Conservation (phyloP, 1,284 basidiomycete genomes). For the Cryptococcus sp. region DNA sequence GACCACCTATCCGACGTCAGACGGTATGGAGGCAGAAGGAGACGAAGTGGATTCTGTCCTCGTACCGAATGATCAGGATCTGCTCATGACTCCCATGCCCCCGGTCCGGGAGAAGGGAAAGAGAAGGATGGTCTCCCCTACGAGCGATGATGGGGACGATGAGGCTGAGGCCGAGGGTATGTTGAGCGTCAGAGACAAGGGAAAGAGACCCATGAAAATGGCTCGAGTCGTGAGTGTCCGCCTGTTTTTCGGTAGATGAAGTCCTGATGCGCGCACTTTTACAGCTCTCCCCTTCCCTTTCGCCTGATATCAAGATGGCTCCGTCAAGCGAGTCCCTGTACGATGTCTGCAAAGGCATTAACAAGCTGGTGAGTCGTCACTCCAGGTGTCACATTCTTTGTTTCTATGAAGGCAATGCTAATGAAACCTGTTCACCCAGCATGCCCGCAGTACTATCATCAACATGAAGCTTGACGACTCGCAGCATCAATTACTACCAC, state of each 20-base stretch:
- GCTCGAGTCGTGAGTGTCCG: slow-evolving; percentile 9
- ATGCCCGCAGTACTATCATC: slow-evolving; percentile 14
- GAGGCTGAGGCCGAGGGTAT: slow-evolving; percentile 16
- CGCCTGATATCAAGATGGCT: slow-evolving; percentile 8
- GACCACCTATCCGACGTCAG: not conserved
- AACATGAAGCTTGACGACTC: slow-evolving; percentile 9
- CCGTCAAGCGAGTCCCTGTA: slow-evolving; percentile 1
- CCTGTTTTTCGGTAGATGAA: not conserved
- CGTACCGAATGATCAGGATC: not conserved
- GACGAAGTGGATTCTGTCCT: slow-evolving; percentile 18
- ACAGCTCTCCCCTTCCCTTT: not conserved
- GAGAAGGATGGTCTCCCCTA: not conserved
- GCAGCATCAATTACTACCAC: not conserved
- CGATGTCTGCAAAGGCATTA: slow-evolving; percentile 13
- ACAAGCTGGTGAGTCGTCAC: slow-evolving; percentile 8
- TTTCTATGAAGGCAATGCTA: not conserved
- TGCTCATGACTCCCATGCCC: not conserved
- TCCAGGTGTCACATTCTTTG: not conserved
- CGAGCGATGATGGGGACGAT: slow-evolving; percentile 13
- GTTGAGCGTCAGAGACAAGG: slow-evolving; percentile 5
- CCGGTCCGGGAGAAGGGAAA: slow-evolving; percentile 4
- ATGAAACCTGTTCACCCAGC: slow-evolving; percentile 4
- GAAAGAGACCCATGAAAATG: slow-evolving; percentile 8
- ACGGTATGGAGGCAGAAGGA: slow-evolving; percentile 7
- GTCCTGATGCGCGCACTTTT: not conserved